phyloP scores from a whole-genome alignment of 2,329 filamentous ascomycete species.

The Sclerotinia sclerotiorum region DNA sequence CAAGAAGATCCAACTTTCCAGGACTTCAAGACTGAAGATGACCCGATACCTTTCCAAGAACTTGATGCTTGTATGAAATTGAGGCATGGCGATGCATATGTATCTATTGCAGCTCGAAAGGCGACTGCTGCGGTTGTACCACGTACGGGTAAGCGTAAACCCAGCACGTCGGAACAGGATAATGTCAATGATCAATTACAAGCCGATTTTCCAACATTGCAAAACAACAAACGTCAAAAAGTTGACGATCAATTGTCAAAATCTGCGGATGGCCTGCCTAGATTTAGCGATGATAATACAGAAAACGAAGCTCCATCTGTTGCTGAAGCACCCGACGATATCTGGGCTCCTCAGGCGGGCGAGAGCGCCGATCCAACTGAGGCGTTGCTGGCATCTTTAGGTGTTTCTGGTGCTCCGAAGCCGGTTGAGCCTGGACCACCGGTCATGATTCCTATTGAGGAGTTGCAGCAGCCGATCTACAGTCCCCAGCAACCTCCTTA shows the following conservation, averaged over 20 bases:
- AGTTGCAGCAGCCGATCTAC: slow-evolving; percentile 7
- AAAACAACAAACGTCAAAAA: slow-evolving; percentile 37
- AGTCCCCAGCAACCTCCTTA: slow-evolving; percentile 16
- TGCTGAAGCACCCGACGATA: slow-evolving; percentile 35
- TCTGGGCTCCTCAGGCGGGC: slow-evolving; percentile 39
- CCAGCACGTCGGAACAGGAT: slow-evolving; percentile 28
- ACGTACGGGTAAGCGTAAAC: slow-evolving; percentile 32
- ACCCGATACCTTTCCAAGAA: slow-evolving; percentile 35
- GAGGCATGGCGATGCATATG: slow-evolving; percentile 26
- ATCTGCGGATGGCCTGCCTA: slow-evolving; percentile 3
- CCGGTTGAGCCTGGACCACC: slow-evolving; percentile 33
- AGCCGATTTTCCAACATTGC: slow-evolving; percentile 22
- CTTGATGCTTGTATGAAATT: slow-evolving; percentile 33
- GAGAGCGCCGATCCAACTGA: slow-evolving; percentile 39
- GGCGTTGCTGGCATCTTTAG: slow-evolving; percentile 41
- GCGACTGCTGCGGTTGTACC: slow-evolving; percentile 22
- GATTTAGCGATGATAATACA: slow-evolving; percentile 24
- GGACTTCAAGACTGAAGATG: slow-evolving; percentile 29
- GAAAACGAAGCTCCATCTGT: slow-evolving; percentile 29
- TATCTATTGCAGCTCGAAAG: slow-evolving; percentile 2
- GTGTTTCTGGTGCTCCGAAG: slow-evolving; percentile 42
- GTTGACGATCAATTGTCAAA: slow-evolving; percentile 23
- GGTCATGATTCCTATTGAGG: slow-evolving; percentile 19
- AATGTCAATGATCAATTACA: slow-evolving; percentile 28
- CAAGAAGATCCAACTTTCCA: slow-evolving; percentile 49